Percentiles rank a stretch among this genome's conserved stretches.
Evolutionary conservation across 2,329 filamentous ascomycete species (phyloP).

Genomic region (Chalaropsis thielavioides): DNA sequence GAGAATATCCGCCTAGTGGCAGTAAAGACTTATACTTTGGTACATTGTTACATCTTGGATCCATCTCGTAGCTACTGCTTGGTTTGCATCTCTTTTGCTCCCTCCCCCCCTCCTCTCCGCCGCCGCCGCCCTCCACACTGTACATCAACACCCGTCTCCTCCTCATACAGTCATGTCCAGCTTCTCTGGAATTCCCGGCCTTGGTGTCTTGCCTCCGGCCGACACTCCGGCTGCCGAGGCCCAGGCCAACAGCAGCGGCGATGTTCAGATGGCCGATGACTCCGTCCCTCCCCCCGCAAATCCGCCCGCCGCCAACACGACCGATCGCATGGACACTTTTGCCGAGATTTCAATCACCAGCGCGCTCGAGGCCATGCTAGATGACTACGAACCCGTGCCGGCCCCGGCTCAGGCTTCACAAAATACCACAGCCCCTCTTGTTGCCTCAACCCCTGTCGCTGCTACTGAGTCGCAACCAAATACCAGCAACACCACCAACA

Average conservation of each 20-base stretch:
- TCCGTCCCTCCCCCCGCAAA: neutral
- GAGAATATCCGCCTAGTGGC: neutral
- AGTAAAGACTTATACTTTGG: no score
- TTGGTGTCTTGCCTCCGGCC: conserved; percentile 6
- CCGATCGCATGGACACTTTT: conserved; percentile 4
- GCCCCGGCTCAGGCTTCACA: neutral
- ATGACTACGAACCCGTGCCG: conserved; percentile 14
- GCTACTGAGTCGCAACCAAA: neutral
- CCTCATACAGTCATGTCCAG: neutral
- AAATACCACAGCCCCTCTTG: neutral
- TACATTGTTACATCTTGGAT: neutral
- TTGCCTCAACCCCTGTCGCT: neutral
- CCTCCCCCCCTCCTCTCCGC: neutral
- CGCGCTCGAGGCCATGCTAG: conserved; percentile 15
- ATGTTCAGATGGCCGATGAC: conserved; percentile 13
- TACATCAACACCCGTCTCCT: neutral
- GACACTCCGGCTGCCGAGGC: neutral
- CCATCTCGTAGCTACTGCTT: no score
- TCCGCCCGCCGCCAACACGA: neutral
- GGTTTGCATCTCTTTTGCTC: no score
- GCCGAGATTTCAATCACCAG: conserved; percentile 11
- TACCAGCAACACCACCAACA: neutral
- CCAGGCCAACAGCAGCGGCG: neutral
- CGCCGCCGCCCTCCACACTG: neutral
- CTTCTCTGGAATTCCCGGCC: conserved; percentile 11